Percentiles rank a stretch among this genome's conserved stretches.
Conservation (phyloP, 306 rosid species). For the Vigna nakashimae region DNA sequence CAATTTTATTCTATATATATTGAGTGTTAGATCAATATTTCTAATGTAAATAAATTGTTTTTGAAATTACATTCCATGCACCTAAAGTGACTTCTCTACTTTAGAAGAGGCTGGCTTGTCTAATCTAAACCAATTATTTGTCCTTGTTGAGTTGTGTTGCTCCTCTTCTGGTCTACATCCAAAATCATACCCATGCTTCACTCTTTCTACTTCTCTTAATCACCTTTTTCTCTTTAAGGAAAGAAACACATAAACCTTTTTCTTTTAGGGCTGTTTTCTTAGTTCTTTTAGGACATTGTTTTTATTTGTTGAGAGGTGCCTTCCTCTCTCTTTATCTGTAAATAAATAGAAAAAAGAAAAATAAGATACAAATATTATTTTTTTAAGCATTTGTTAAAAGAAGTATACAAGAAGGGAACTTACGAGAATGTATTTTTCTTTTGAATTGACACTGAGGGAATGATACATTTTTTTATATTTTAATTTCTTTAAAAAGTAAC, state of each 20-base stretch:
- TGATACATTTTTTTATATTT: too few species aligned
- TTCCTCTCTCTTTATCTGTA: not conserved
- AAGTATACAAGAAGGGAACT: not conserved
- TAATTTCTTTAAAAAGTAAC: not conserved
- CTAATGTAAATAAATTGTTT: too few species aligned
- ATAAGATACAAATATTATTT: not conserved
- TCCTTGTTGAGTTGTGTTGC: slow-evolving; percentile 21
- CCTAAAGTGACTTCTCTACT: not conserved
- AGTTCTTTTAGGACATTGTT: not conserved
- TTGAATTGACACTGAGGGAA: too few species aligned
- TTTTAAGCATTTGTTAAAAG: not conserved
- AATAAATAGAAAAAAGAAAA: not conserved
- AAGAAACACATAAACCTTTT: not conserved
- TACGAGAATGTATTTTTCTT: too few species aligned
- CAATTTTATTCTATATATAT: too few species aligned
- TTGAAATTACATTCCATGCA: slow-evolving; percentile 6
- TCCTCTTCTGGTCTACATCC: slow-evolving; percentile 22
- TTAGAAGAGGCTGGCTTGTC: not conserved
- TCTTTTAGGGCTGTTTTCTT: not conserved
- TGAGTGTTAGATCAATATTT: too few species aligned
- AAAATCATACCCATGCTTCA: not conserved
- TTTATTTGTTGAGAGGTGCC: not conserved
- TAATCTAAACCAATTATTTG: not conserved
- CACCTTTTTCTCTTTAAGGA: not conserved
- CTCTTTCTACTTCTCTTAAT: not conserved